Evolutionary conservation across 148 eudicot genomes (phyloP).

Genomic region (Salicornia ramosissima): DNA sequence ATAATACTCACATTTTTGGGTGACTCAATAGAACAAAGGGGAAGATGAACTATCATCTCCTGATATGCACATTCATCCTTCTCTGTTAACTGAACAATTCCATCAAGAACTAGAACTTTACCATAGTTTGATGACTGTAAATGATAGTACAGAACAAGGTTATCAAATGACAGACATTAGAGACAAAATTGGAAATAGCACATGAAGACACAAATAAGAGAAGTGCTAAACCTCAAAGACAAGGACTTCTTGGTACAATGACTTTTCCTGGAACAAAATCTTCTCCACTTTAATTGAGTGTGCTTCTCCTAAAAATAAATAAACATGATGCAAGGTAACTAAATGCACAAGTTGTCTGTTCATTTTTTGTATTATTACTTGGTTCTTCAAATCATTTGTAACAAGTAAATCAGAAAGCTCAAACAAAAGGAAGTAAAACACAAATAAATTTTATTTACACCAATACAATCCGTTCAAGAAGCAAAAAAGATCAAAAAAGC

Average conservation of each 20-base stretch:
- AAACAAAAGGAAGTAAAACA: neutral
- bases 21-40: slow-evolving; percentile 80
- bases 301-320: slow-evolving; percentile 59
- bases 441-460: neutral
- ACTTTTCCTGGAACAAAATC: slow-evolving; percentile 63
- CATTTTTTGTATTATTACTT: neutral
- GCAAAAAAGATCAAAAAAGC: too few species aligned
- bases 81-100: slow-evolving; percentile 86
- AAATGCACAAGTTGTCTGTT: neutral
- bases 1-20: slow-evolving; percentile 61
- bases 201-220: neutral
- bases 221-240: slow-evolving; percentile 71
- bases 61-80: slow-evolving; percentile 96
- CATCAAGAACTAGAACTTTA: slow-evolving; percentile 91
- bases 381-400: neutral
- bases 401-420: neutral
- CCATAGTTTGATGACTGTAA: slow-evolving; percentile 77
- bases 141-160: slow-evolving; percentile 8
- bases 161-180: slow-evolving; percentile 5
- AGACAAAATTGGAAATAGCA: neutral
- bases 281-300: slow-evolving; percentile 81
- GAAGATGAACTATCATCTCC: slow-evolving; percentile 96
- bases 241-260: slow-evolving; percentile 79
- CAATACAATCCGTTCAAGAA: neutral
- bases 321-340: neutral